phyloP scores from a whole-genome alignment of 495 filamentous ascomycete genomes.

The Zalerion maritima region DNA sequence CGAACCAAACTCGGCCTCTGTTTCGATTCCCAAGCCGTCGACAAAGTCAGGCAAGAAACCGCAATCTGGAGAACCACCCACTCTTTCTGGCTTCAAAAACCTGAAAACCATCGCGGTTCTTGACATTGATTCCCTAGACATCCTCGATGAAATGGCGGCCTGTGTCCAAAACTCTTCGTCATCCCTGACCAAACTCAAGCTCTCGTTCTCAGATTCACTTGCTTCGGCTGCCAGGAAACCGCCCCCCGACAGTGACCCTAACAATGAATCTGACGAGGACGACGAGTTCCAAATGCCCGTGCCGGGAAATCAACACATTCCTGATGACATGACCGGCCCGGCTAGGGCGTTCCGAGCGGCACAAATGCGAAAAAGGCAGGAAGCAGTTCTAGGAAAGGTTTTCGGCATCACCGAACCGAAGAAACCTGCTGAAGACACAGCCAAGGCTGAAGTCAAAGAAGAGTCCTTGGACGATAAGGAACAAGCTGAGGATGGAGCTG shows the following conservation, averaged over 20 bases:
- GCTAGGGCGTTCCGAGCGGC: slow-evolving; percentile 26
- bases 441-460: slow-evolving; percentile 14
- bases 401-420: slow-evolving; percentile 28
- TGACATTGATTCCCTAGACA: slow-evolving; percentile 42
- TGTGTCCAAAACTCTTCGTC: slow-evolving; percentile 37
- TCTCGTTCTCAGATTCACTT: slow-evolving; percentile 41
- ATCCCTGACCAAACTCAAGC: slow-evolving; percentile 34
- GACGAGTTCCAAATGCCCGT: slow-evolving; percentile 24
- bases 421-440: slow-evolving; percentile 13
- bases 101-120: slow-evolving; percentile 39
- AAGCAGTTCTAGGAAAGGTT: slow-evolving; percentile 37
- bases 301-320: slow-evolving; percentile 5
- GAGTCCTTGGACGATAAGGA: slow-evolving; percentile 5
- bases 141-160: slow-evolving; percentile 35
- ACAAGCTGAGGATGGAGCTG: slow-evolving; percentile 13
- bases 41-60: slow-evolving; percentile 11
- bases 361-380: slow-evolving; percentile 38
- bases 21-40: too few relatives aligned
- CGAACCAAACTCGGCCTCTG: too few relatives aligned
- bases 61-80: slow-evolving; percentile 21
- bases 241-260: slow-evolving; percentile 26
- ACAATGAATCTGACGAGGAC: slow-evolving; percentile 38
- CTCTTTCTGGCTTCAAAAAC: slow-evolving; percentile 40
- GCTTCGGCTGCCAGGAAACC: slow-evolving; percentile 38
- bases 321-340: slow-evolving; percentile 19